A percentile compares a stretch with the other conserved stretches of the same genome.
Evolutionary conservation across 352 stramenopile species (phyloP).

Genomic region (Phytophthora niederhauseri): DNA sequence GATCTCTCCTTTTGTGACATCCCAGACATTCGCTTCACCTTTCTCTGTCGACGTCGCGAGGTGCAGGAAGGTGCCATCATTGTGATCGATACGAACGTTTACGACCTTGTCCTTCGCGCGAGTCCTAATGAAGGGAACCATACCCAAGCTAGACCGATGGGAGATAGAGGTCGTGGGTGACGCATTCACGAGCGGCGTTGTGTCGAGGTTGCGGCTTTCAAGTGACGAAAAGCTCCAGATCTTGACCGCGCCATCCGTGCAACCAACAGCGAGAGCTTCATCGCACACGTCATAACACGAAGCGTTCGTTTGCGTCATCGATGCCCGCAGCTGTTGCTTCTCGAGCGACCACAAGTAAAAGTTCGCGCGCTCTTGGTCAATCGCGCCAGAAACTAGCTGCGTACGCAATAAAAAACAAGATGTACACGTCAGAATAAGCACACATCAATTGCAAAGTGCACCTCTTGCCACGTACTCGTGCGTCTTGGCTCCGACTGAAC

Average conservation of each 20-base stretch:
- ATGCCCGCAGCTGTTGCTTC: slow-evolving; percentile 62
- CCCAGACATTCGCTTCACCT: slow-evolving; percentile 88
- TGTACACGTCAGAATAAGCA: slow-evolving; percentile 1
- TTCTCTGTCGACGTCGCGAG: slow-evolving; percentile 87
- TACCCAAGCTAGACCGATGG: slow-evolving; percentile 76
- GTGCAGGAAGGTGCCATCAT: slow-evolving; percentile 80
- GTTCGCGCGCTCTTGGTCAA: slow-evolving; percentile 72
- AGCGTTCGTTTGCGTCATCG: slow-evolving; percentile 69
- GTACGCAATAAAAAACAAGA: slow-evolving; percentile 5
- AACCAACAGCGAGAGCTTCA: slow-evolving; percentile 80
- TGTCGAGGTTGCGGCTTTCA: slow-evolving; percentile 55
- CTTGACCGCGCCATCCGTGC: slow-evolving; percentile 76
- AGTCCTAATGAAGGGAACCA: slow-evolving; percentile 86
- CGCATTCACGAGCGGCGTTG: slow-evolving; percentile 53
- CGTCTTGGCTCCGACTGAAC: slow-evolving; percentile 64
- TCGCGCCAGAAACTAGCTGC: slow-evolving; percentile 75
- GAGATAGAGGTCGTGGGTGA: slow-evolving; percentile 74
- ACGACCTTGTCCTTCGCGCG: slow-evolving; percentile 79
- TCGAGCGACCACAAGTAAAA: slow-evolving; percentile 91
- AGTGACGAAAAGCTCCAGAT: slow-evolving; percentile 83
- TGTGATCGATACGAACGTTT: slow-evolving; percentile 83
- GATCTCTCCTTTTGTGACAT: slow-evolving; percentile 86
- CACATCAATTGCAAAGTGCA: background rate
- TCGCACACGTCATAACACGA: slow-evolving; percentile 85
- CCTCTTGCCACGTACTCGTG: slow-evolving; percentile 49